Conservation (phyloP, 495 filamentous ascomycete species). For the Xylaria palmicola region DNA sequence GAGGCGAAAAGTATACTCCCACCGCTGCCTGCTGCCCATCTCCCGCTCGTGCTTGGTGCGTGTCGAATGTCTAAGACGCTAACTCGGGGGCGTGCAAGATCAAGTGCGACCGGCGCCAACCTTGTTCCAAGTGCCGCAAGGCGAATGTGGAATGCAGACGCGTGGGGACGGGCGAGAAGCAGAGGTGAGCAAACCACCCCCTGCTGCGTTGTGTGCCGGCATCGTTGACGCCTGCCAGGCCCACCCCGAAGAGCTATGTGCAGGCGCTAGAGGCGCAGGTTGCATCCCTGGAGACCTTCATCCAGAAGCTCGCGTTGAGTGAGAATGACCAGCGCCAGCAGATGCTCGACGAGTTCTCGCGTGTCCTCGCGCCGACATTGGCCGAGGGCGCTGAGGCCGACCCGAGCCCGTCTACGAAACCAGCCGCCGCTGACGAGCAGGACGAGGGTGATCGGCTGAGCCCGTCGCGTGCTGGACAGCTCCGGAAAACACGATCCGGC, state of each 20-base stretch:
- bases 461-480: slow-evolving; percentile 24
- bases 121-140: slow-evolving; percentile 28
- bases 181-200: slow-evolving; percentile 8
- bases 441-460: slow-evolving; percentile 1
- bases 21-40: slow-evolving; percentile 8
- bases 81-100: no score
- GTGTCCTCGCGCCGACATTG: neutral
- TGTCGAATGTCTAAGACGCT: no score
- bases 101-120: slow-evolving; percentile 31
- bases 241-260: slow-evolving; percentile 27
- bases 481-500: slow-evolving; percentile 25
- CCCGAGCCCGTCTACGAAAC: neutral
- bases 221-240: slow-evolving; percentile 17
- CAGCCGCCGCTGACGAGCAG: neutral
- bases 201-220: neutral
- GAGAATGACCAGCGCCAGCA: slow-evolving; percentile 16
- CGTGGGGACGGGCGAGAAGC: slow-evolving; percentile 29
- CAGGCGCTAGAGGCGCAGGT: slow-evolving; percentile 32
- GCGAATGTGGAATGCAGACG: slow-evolving; percentile 27
- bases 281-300: slow-evolving; percentile 30
- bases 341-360: slow-evolving; percentile 18
- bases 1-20: slow-evolving; percentile 26
- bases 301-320: slow-evolving; percentile 26
- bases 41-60: neutral
- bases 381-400: neutral